Percentiles rank a stretch among this genome's conserved stretches.
Conservation (phyloP, 352 stramenopile genomes). For the Globisporangium canariense region DNA sequence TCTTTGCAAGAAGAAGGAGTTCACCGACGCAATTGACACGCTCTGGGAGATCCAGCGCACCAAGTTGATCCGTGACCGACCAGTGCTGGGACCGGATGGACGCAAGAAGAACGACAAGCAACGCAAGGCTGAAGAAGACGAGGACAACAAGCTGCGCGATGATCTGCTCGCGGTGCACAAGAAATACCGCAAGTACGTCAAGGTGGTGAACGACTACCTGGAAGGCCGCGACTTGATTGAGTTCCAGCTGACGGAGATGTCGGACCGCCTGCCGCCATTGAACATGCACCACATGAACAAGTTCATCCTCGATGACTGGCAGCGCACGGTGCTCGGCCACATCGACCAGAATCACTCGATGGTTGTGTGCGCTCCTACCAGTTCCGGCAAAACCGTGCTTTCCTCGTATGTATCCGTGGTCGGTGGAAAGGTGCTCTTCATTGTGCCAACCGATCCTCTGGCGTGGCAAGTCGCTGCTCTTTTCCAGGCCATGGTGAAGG, state of each 20-base stretch:
- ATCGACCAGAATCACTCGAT: conserved; percentile 95
- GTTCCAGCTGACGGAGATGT: conserved; percentile 88
- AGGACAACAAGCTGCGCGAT: conserved; percentile 58
- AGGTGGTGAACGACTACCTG: conserved; percentile 69
- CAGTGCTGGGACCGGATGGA: conserved; percentile 28
- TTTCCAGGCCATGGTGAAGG: conserved; percentile 98
- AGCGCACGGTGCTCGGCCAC: conserved; percentile 93
- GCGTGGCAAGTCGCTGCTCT: conserved; percentile 98
- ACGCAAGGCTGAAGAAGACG: conserved; percentile 68
- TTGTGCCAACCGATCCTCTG: conserved; percentile 96
- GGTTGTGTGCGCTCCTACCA: conserved; percentile 97
- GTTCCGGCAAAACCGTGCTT: conserved; percentile 95
- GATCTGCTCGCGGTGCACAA: conserved; percentile 79
- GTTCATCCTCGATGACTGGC: conserved; percentile 96
- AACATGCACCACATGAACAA: conserved; percentile 92
- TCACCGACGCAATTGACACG: conserved; percentile 80
- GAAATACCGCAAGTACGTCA: conserved; percentile 88
- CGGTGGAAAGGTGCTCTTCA: conserved; percentile 77
- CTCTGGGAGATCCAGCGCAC: conserved; percentile 85
- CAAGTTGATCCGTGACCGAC: conserved; percentile 52
- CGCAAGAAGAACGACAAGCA: conserved; percentile 73
- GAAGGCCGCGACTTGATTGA: conserved; percentile 72
- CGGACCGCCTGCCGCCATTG: conserved; percentile 74
- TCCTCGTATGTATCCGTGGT: conserved; percentile 84
- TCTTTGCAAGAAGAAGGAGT: conserved; percentile 84